Conservation (phyloP, 495 filamentous ascomycete genomes). For the Xylaria curta region DNA sequence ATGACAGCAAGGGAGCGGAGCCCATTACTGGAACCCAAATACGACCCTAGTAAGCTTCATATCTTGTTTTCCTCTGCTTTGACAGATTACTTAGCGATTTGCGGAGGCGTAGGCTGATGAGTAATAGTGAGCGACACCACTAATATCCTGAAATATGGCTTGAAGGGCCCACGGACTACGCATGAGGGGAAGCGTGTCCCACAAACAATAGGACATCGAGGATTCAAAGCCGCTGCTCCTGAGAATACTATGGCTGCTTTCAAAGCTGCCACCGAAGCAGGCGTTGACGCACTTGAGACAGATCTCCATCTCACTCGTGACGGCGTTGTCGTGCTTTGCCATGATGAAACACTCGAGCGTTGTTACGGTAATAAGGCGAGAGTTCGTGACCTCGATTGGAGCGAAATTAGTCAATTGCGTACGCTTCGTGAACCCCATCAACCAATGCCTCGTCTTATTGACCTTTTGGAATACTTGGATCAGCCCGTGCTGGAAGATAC, state of each 20-base stretch:
- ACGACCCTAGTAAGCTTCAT: conserved; percentile 17
- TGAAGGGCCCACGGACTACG: conserved; percentile 22
- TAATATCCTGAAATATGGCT: conserved; percentile 27
- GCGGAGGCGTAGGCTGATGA: conserved; percentile 17
- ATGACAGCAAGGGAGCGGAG: conserved; percentile 31
- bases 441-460: conserved; percentile 74
- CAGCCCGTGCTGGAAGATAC: conserved; percentile 64
- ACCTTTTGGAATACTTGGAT: conserved; percentile 75
- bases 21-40: conserved; percentile 24
- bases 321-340: conserved; percentile 74
- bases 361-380: conserved; percentile 76
- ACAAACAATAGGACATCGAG: conserved; percentile 84
- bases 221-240: conserved; percentile 77
- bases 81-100: neutral
- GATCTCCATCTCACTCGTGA: conserved; percentile 86
- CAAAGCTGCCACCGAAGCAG: conserved; percentile 69
- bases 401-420: conserved; percentile 68
- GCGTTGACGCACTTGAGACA: conserved; percentile 84
- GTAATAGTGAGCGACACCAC: conserved; percentile 24
- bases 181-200: conserved; percentile 54
- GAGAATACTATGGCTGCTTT: conserved; percentile 90
- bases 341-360: conserved; percentile 78
- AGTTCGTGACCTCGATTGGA: conserved; percentile 78
- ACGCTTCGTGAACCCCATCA: conserved; percentile 72
- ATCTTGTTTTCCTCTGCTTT: neutral